Evolutionary conservation across 352 stramenopile species (phyloP).

Genomic region (Hyphochytrium catenoides): DNA sequence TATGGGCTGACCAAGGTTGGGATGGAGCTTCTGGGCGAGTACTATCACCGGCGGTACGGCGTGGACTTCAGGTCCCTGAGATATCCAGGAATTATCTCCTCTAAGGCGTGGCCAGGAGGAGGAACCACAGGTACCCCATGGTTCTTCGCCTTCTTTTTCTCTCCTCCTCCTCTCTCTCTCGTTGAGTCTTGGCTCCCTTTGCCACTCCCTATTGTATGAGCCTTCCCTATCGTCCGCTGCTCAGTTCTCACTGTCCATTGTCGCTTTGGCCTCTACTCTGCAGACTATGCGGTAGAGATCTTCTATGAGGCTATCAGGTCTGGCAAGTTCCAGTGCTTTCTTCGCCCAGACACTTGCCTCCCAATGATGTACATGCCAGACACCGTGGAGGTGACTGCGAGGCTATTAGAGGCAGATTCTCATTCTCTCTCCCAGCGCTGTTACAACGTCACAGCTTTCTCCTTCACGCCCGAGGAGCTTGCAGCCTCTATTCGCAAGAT

Average conservation of each 20-base stretch:
- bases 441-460: constrained; percentile 73
- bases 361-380: constrained; percentile 88
- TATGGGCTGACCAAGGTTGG: constrained; percentile 77
- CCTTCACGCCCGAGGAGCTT: constrained; percentile 61
- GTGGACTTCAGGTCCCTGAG: constrained; percentile 71
- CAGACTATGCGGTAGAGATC: constrained; percentile 76
- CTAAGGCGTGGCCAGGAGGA: constrained; percentile 46
- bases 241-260: too few relatives aligned
- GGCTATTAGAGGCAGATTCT: constrained; percentile 39
- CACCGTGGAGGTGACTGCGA: constrained; percentile 55
- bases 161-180: neutral
- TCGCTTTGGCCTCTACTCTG: too few relatives aligned
- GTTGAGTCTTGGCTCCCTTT: constrained; percentile 5
- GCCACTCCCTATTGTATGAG: too few relatives aligned
- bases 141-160: constrained; percentile 1
- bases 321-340: constrained; percentile 66
- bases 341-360: constrained; percentile 39
- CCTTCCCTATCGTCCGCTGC: too few relatives aligned
- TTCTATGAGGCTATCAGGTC: constrained; percentile 70
- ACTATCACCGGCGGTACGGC: constrained; percentile 72
- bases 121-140: constrained; percentile 21
- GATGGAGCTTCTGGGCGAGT: constrained; percentile 64
- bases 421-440: constrained; percentile 45
- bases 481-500: constrained; percentile 54
- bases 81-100: constrained; percentile 71